Evolutionary conservation across 495 filamentous ascomycete species (phyloP).

Genomic region (Thermothielavioides terrestris): DNA sequence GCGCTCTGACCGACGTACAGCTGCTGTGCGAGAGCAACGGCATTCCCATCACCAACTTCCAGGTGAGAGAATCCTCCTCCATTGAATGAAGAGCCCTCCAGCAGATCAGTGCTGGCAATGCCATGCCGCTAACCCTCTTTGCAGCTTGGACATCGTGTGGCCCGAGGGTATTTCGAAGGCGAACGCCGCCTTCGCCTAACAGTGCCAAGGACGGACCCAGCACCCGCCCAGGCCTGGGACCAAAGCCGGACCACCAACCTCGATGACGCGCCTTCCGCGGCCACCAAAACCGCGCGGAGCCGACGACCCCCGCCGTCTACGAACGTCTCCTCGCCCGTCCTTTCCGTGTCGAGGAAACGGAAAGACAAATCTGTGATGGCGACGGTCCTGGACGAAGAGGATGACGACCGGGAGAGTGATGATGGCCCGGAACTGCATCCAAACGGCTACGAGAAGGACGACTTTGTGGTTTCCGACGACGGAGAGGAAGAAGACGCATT

Average conservation of each 20-base stretch:
- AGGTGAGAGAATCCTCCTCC: no score
- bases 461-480: conserved; percentile 44
- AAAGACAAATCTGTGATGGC: conserved; percentile 39
- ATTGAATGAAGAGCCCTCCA: not conserved
- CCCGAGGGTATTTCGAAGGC: not conserved
- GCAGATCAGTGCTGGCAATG: not conserved
- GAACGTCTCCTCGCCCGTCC: conserved; percentile 75
- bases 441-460: conserved; percentile 43
- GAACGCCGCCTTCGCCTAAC: conserved; percentile 1
- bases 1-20: conserved; percentile 43
- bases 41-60: conserved; percentile 33
- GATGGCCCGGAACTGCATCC: conserved; percentile 24
- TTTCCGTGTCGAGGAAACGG: conserved; percentile 24
- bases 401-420: conserved; percentile 32
- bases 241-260: not conserved
- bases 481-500: conserved; percentile 48
- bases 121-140: not conserved
- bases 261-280: not conserved
- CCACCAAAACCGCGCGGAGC: not conserved
- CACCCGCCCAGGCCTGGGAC: not conserved
- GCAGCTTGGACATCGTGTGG: conserved; percentile 33
- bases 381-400: conserved; percentile 17
- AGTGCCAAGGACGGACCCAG: not conserved
- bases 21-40: conserved; percentile 24
- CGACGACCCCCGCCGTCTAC: conserved; percentile 55